Conservation (phyloP, 2,329 filamentous ascomycete species). For the Fusarium sp. region DNA sequence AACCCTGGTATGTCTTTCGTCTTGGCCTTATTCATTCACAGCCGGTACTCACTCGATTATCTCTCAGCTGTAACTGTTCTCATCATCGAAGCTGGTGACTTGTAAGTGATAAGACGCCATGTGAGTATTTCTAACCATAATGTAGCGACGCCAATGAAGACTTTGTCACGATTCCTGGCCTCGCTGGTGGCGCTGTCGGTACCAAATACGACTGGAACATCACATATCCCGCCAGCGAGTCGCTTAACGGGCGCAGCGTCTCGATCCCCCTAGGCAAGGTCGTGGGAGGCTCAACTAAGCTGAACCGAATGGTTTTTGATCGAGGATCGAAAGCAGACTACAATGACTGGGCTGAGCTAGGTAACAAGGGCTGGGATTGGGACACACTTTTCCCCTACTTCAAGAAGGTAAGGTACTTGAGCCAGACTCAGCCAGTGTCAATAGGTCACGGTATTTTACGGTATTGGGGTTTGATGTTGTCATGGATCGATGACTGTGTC, state of each 20-base stretch:
- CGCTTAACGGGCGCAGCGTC: background rate
- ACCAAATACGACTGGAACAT: background rate
- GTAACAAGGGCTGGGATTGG: background rate
- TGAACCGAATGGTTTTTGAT: background rate
- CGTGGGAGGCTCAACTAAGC: background rate
- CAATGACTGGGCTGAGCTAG: background rate
- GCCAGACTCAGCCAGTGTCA: too few species aligned
- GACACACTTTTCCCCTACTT: background rate
- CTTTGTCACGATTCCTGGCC: slow-evolving; percentile 35
- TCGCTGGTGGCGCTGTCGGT: slow-evolving; percentile 34
- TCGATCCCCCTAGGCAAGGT: background rate
- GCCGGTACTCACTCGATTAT: background rate
- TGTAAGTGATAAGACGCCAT: slow-evolving; percentile 14
- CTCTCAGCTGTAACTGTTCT: slow-evolving; percentile 31
- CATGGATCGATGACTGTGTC: background rate
- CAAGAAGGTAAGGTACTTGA: background rate
- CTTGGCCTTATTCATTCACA: background rate
- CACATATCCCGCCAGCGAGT: background rate
- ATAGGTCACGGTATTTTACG: background rate
- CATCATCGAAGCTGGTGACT: slow-evolving; percentile 38
- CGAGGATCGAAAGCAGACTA: background rate
- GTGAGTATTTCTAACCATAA: background rate
- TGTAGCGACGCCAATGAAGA: slow-evolving; percentile 32
- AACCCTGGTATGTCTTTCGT: slow-evolving; percentile 22
- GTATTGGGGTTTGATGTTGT: background rate